Evolutionary conservation across 1,139 yeast species (phyloP).

Genomic region (Zygosaccharomyces sapae): DNA sequence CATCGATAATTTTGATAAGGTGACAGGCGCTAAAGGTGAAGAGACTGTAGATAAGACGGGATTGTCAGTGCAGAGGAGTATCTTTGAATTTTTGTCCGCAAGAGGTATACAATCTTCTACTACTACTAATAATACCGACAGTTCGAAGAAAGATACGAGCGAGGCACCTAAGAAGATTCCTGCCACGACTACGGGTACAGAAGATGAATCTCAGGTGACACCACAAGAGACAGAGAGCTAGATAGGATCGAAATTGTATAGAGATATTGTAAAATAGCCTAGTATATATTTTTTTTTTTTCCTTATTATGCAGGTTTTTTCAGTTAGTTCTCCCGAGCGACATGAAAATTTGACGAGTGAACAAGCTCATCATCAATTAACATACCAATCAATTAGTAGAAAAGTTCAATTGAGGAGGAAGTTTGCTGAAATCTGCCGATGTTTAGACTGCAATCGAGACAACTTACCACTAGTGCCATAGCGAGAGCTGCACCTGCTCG

Average conservation of each 20-base stretch:
- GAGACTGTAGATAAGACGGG: conserved; percentile 29
- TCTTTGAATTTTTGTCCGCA: conserved; percentile 76
- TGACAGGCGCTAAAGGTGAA: conserved; percentile 34
- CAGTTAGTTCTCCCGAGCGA: background rate
- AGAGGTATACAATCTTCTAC: conserved; percentile 42
- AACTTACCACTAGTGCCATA: conserved; percentile 15
- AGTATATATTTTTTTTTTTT: background rate
- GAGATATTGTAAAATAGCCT: background rate
- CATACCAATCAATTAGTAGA: background rate
- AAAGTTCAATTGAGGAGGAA: background rate
- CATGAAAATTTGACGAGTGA: conserved; percentile 3
- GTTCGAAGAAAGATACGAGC: background rate
- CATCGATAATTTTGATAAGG: conserved; percentile 62
- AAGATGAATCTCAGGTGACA: background rate
- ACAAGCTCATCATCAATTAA: background rate
- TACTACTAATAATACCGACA: background rate
- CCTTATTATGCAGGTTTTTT: background rate
- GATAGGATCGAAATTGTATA: background rate
- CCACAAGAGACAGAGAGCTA: conserved; percentile 2
- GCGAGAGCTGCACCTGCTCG: conserved; percentile 25
- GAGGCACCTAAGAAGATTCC: background rate
- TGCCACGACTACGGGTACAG: background rate
- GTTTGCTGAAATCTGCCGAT: conserved; percentile 6
- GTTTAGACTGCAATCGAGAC: conserved; percentile 22
- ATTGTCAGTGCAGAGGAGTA: conserved; percentile 38